Evolutionary conservation across 768 basidiomycete species (phyloP), one percentile per base, ranked within the genome.

Genomic region (Guyanaporus albipodus): DNA sequence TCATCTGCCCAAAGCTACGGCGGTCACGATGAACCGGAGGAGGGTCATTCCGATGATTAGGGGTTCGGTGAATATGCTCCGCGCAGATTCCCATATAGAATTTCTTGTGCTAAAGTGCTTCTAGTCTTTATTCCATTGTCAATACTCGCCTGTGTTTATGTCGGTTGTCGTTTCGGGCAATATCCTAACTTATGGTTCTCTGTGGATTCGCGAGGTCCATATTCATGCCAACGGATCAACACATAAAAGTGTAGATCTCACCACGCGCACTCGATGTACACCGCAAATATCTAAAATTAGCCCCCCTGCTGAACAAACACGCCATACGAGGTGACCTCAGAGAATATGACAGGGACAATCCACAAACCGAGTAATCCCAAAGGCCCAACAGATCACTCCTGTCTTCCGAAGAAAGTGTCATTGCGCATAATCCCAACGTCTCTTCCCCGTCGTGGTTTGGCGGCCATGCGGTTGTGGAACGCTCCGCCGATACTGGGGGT

Each of bases 401-500:
- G 48, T 54, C 48, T 45, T n/a, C 51, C 49, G 18, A 56, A 50
- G 46, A 39, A 46, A 45, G 49, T 36, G 47, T 45, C n/a, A 56
- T 44, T 38, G 42, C 29, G 24, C 27, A 36, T 22, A 34, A 42
- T 57, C 52, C 49, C 58, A n/a, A 58, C 49, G 55, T 49, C 4
- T 38, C 45, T 52, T 58, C 40, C 54, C 52, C 65, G 54, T 60
- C 55, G 38, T 54, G 49, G 22, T 52, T 42, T 49, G 58, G 54
- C 43, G 50, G 48, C 67, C 65, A 65, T 31, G 42, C 31, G 17
- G 45, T 69, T 33, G 75, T 75, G 42, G 71, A 77, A 36, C 75
- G 73, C 64, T 75, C 73, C 49, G 70, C 70, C 46, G 75, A 77
- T 15, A 73, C 65, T 32, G 70, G 64, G 60, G 42, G 36, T 28